Base-by-base conservation (phyloP, 129 eudicot species). In the Saposhnikovia divaricata region DNA sequence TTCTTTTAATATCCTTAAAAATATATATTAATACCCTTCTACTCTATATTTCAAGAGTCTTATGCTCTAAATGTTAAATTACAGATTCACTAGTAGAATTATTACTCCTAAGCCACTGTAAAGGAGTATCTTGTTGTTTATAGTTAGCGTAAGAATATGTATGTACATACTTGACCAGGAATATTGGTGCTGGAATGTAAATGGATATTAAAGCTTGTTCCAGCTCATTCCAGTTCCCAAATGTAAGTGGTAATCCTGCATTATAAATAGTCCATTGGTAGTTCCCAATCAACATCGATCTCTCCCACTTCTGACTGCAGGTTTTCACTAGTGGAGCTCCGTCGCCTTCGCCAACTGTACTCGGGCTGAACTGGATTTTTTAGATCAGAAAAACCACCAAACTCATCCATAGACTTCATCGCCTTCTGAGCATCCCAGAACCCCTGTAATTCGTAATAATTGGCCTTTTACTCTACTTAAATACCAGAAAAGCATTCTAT, bases 181-280 rank as follows among this genome's bases (percentile, higher is more conserved):
- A 14, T 14, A 23, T 8, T 57, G 31, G 68, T 57, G 65, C 65
- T 7, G 27, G 21, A 21, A 21, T 21, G 28, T 23, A 34, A 28
- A 68, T 6, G 3, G 23, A 68, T 68, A 37, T 21, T 28, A 14
- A 3, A 68, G 15, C 74, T n/a, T 59, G 68, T 59, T 59, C 25
- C 34, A 59, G 34, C 68, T 59, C 68, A n/a, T 59, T 59, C 68
- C 68, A 59, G 68, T 9, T 59, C 25, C 68, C 27, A 59, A 59
- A 45, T 46, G 37, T 74, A 34, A 0, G 37, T 34, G 48, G 31
- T 44, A 23, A 77, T 43, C 34, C 53, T 34, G 80, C 23, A 51
- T 84, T 78, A 90, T 40, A 90, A 83, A 82, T 83, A 92, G 84
- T 92, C 97, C 92, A 89, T 92, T n/a, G 97, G 97, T 76, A 92